Evolutionary conservation across 768 basidiomycete genomes (phyloP).

Genomic region (Rhodotorula taiwanensis): DNA sequence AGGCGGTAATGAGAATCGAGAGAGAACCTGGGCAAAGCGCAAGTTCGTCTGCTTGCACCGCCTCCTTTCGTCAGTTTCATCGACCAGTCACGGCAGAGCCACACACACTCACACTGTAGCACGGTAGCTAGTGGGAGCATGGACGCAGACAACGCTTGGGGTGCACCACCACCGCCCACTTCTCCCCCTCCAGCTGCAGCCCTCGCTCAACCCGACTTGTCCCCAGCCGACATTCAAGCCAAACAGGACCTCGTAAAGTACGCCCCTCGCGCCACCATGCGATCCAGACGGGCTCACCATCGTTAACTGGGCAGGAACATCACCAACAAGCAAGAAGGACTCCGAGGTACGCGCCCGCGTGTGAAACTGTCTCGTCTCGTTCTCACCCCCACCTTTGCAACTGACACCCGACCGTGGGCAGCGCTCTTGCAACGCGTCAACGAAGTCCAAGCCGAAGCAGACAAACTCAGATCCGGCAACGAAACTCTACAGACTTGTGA

Average conservation of each 20-base stretch:
- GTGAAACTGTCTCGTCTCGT: neutral
- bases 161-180: neutral
- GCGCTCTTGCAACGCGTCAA: constrained; percentile 18
- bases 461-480: constrained; percentile 27
- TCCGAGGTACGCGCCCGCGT: constrained; percentile 14
- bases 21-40: too few species aligned
- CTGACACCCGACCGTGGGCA: neutral
- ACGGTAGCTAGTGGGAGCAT: too few species aligned
- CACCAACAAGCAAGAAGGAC: constrained; percentile 22
- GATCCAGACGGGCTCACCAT: neutral
- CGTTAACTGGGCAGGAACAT: constrained; percentile 10
- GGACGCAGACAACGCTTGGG: constrained; percentile 32
- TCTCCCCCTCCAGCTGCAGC: neutral
- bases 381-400: neutral
- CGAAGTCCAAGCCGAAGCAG: constrained; percentile 27
- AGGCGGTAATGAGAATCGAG: too few species aligned
- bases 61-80: neutral
- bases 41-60: too few species aligned
- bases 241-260: constrained; percentile 26
- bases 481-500: constrained; percentile 33
- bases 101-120: too few species aligned
- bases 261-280: neutral
- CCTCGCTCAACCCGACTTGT: neutral
- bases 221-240: constrained; percentile 16
- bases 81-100: neutral